Evolutionary conservation across 345 rosid genomes (phyloP), one percentile per base, ranked within the genome.

Genomic region (Aquilaria yunnanensis): DNA sequence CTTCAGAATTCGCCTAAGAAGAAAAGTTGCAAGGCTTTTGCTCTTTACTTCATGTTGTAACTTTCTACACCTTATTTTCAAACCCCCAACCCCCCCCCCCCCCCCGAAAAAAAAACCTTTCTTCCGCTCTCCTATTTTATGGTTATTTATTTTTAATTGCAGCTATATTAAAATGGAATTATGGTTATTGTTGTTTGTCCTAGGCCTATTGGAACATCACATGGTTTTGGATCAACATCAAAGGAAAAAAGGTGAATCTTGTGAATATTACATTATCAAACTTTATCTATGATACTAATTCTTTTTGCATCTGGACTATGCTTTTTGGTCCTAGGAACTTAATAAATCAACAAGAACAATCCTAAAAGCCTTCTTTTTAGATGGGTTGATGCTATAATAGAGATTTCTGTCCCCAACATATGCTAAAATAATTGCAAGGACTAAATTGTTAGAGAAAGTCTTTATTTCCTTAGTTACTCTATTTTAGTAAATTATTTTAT

Each of bases 111-210:
- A 23, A 23, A 23, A 9, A 47, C 53, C 7, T 37, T 37, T 37
- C 43, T 3, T 1, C 43, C 7, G 43, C 43, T 7, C 7, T 3
- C 43, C 43, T 3, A 7, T 13, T 63, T n/a, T 32, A 1, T 32
- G 49, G 52, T 64, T 47, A 60, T 57, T 54, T 59, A 62, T 72
- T 57, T 58, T 14, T 59, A 33, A 46, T 56, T 51, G 59, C 83
- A 93, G 98, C 87, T 88, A 37, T 84, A 43, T 78, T 87, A 80
- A 60, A 78, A 86, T 67, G 98, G 98, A 61, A 86, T 90, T 72
- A 82, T 84, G 76, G 97, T 93, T 69, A 93, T 97, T 12, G 64
- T 93, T 61, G 92, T 93, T 72, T 90, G 94, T 80, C 98, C 98
- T 11, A 97, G 98, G 70, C 98, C 97, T 9, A 78, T 93, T 75